Base-by-base conservation (phyloP, 1,284 basidiomycete species). In the Apiotrichum domesticum region DNA sequence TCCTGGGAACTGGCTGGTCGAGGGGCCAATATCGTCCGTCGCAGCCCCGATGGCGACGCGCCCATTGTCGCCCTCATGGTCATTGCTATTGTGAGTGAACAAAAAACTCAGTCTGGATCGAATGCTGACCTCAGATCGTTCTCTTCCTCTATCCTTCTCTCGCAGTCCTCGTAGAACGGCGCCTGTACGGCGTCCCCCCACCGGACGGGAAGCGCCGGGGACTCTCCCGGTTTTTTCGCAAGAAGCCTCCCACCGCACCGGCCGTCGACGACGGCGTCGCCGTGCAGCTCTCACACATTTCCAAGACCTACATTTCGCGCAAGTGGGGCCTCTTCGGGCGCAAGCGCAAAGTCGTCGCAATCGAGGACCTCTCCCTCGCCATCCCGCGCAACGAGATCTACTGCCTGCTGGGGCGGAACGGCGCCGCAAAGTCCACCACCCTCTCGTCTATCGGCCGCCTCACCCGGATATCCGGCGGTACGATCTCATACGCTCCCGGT, bases 351-450 rank as follows among this genome's bases (percentile, higher is more conserved):
- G 81, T 87, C 10, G 83, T 80, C 0, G 87, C 87, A 0, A 80
- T 88, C 21, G 75, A 77, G 3, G 83, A 86, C 62, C 79, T 88
- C 21, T 83, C 83, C 0, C 70, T 88, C 49, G 80, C 84, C 57
- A 80, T 88, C 7, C 86, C 86, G 1, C 83, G 83, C 63, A 79
- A 77, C 14, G 86, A 85, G 9, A 87, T 89, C 40, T 88, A 85
- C 64, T 87, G 88, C 11, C 75, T 90, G 6, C 76, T 90, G 5
- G 88, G 87, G 10, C 56, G 70, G 14, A 70, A 69, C 59, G 88
- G 87, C 4, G 86, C 87, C 3, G 88, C 87, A n/a, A 90, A 90
- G 73, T 87, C 85, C 0, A 90, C 87, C 0, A 78, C 82, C 0
- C 78, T 90, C 29, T 84, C 83, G 4, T 81, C 88, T 53, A 76